Evolutionary conservation across 805 yeast genomes (phyloP), one percentile per base, ranked within the genome.

Genomic region (Metschnikowia kofuensis): DNA sequence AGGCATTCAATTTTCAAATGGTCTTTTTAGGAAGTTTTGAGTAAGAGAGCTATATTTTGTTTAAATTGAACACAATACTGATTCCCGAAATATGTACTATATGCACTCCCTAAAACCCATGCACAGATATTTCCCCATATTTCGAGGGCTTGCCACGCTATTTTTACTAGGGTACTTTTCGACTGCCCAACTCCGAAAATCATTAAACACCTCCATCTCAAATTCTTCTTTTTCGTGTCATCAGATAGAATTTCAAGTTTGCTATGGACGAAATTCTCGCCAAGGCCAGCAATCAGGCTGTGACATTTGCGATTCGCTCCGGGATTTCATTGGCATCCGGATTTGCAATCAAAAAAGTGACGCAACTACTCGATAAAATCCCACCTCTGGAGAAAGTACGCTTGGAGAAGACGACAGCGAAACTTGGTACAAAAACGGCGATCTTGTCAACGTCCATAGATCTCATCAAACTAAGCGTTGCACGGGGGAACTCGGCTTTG

Each of bases 221-320:
- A 21, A 3, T 21, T 4, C 4, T 21, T 21, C 21, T 21, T 21
- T 21, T 2, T 4, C 21, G 21, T 21, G 21, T 21, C 21, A 21
- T 21, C 21, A 21, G 4, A 21, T 21, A 21, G 21, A 21, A 21
- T 21, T 21, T 4, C 21, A 21, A 21, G 21, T 21, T 21, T 21
- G 21, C 4, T 32, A 74, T 74, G 78, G 78, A 75, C 52, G 73
- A 70, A 38, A 66, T 74, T 31, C 60, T 74, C 8, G 66, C 72
- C 30, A 73, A 69, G 65, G 94, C 94, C 2, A 86, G 90, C 30
- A 80, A 80, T 44, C 90, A 86, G 55, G 87, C 88, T 1, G 87
- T 87, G n/a, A 78, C 89, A 2, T 84, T 87, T 66, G 95, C 91
- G 9, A 80, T 87, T 28, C 72, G 85, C 48, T 85, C 91, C 1